Evolutionary conservation across 345 rosid species (phyloP).

Genomic region (Eucalyptus pauciflora): DNA sequence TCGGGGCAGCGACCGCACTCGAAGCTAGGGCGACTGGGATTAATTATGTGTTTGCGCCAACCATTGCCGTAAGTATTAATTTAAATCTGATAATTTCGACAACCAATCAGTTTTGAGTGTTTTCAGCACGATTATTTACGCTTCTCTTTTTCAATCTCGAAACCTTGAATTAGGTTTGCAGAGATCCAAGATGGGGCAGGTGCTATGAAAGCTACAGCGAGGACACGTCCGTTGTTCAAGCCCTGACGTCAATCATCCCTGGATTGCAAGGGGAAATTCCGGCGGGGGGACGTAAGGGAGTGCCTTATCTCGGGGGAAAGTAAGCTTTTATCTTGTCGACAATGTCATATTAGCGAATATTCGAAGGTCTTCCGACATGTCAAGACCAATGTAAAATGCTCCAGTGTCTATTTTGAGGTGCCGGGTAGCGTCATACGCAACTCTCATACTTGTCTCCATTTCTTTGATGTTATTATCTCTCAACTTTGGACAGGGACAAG

Average conservation of each 20-base stretch:
- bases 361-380: not conserved
- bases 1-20: constrained; percentile 82
- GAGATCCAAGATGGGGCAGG: constrained; percentile 71
- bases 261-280: constrained; percentile 72
- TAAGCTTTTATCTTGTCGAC: constrained; percentile 6
- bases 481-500: constrained; percentile 23
- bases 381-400: not conserved
- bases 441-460: too few relatives aligned
- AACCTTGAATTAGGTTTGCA: constrained; percentile 32
- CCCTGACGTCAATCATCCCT: constrained; percentile 48
- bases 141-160: not conserved
- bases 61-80: constrained; percentile 49
- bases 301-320: constrained; percentile 55
- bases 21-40: constrained; percentile 92
- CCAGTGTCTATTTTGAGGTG: not conserved
- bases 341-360: not conserved
- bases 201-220: constrained; percentile 79
- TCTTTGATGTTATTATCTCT: not conserved
- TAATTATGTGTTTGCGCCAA: constrained; percentile 71
- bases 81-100: not conserved
- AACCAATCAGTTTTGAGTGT: not conserved
- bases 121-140: not conserved
- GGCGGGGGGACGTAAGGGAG: constrained; percentile 15
- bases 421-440: not conserved
- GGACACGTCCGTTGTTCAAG: constrained; percentile 37